Percentiles rank a stretch among this genome's conserved stretches.
Conservation (phyloP, 768 basidiomycete genomes). For the Lepiota brunneoincarnata region DNA sequence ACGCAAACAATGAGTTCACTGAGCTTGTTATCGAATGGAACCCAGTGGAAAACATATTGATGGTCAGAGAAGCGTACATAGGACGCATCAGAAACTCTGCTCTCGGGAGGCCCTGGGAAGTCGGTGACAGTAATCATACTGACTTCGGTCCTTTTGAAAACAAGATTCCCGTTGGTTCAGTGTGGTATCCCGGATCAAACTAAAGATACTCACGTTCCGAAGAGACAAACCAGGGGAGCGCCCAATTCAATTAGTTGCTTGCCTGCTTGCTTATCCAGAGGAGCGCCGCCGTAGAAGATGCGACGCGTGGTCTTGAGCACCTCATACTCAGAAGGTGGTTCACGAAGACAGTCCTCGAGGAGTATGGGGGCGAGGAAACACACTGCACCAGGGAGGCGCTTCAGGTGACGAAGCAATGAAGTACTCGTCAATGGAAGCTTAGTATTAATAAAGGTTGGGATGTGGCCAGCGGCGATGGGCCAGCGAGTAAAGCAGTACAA, state of each 20-base stretch:
- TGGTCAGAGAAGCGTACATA: slow-evolving; percentile 14
- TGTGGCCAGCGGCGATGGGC: slow-evolving; percentile 9
- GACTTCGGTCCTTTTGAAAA: slow-evolving; percentile 17
- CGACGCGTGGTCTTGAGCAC: slow-evolving; percentile 7
- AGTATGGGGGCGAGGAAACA: slow-evolving; percentile 17
- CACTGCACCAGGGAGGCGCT: slow-evolving; percentile 8
- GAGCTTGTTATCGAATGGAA: background rate
- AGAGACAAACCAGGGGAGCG: slow-evolving; percentile 7
- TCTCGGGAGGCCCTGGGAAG: slow-evolving; percentile 5
- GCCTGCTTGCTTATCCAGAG: slow-evolving; percentile 12
- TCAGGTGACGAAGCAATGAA: slow-evolving; percentile 16
- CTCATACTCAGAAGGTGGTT: slow-evolving; percentile 1
- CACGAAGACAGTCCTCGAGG: slow-evolving; percentile 16
- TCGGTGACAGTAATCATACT: slow-evolving; percentile 9
- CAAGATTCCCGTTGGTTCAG: background rate
- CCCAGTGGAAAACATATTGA: slow-evolving; percentile 10
- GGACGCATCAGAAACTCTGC: slow-evolving; percentile 7
- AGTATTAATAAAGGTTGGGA: slow-evolving; percentile 11
- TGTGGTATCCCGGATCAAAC: background rate
- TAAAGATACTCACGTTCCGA: slow-evolving; percentile 8
- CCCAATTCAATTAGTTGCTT: slow-evolving; percentile 10
- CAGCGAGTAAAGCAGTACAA: slow-evolving; percentile 13
- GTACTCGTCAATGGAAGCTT: slow-evolving; percentile 13
- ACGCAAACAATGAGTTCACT: slow-evolving; percentile 20
- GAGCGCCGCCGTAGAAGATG: slow-evolving; percentile 17